Evolutionary conservation across 768 basidiomycete species (phyloP).

Genomic region (Boletus sp.): DNA sequence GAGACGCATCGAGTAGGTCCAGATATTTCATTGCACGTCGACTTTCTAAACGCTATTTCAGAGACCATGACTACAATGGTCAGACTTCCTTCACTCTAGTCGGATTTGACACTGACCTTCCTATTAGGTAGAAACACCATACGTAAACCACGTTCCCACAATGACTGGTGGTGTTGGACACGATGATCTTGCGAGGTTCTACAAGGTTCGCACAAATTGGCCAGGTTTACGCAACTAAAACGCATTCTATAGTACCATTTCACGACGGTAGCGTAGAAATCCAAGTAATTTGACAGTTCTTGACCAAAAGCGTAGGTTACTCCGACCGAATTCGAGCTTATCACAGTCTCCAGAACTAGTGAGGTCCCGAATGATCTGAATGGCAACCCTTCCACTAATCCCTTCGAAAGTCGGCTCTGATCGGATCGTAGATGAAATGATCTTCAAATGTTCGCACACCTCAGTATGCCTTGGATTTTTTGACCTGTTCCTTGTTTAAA

Average conservation of each 20-base stretch:
- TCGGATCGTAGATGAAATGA: conserved; percentile 48
- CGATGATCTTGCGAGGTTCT: conserved; percentile 44
- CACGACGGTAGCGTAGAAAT: conserved; percentile 23
- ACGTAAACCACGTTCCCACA: conserved; percentile 43
- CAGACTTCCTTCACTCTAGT: neutral
- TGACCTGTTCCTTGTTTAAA: neutral
- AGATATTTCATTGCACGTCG: neutral
- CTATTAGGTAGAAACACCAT: conserved; percentile 40
- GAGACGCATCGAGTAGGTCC: conserved; percentile 38
- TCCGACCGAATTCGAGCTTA: conserved; percentile 40
- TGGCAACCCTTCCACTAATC: neutral
- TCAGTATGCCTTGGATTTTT: conserved; percentile 22
- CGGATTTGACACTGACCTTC: neutral
- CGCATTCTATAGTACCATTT: conserved; percentile 38
- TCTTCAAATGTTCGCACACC: conserved; percentile 42
- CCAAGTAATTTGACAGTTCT: neutral
- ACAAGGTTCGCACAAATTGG: conserved; percentile 33
- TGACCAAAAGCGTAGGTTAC: conserved; percentile 32
- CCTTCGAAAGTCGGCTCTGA: conserved; percentile 37
- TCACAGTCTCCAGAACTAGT: conserved; percentile 43
- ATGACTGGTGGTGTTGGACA: conserved; percentile 47
- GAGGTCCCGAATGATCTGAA: conserved; percentile 4
- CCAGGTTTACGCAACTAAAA: neutral
- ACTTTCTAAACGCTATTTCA: conserved; percentile 10
- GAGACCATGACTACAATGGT: conserved; percentile 47